Percentiles rank a stretch among this genome's conserved stretches.
phyloP scores from a whole-genome alignment of 2,329 filamentous ascomycete species.

The Pezizomycotina sp. region DNA sequence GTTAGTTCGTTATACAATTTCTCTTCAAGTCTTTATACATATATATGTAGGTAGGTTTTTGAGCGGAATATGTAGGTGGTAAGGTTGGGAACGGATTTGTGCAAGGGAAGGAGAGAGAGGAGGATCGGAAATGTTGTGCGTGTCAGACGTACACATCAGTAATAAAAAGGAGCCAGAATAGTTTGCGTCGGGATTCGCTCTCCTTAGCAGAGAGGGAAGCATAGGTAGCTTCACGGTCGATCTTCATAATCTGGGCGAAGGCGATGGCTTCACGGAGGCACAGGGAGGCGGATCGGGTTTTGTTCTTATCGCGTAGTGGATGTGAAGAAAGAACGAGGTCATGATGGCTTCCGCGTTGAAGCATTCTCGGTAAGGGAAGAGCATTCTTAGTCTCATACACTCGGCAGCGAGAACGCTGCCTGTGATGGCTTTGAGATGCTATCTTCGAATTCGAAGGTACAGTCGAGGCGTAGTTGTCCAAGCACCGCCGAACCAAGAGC shows the following conservation, averaged over 20 bases:
- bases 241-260: slow-evolving; percentile 18
- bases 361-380: slow-evolving; percentile 15
- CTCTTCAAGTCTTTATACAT: too few relatives aligned
- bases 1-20: too few relatives aligned
- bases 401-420: slow-evolving; percentile 16
- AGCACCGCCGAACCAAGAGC: slow-evolving; percentile 13
- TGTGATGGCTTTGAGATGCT: slow-evolving; percentile 14
- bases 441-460: too few relatives aligned
- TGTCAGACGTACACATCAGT: slow-evolving; percentile 8
- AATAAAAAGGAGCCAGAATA: slow-evolving; percentile 16
- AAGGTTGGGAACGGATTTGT: too few relatives aligned
- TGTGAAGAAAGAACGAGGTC: slow-evolving; percentile 14
- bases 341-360: slow-evolving; percentile 11
- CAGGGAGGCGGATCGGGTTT: slow-evolving; percentile 13
- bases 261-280: slow-evolving; percentile 13
- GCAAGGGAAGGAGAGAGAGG: too few relatives aligned
- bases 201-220: slow-evolving; percentile 8
- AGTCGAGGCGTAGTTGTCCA: slow-evolving; percentile 13
- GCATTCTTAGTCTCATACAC: slow-evolving; percentile 7
- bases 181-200: slow-evolving; percentile 9
- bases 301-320: slow-evolving; percentile 15
- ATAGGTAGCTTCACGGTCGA: slow-evolving; percentile 11
- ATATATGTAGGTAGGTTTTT: too few relatives aligned
- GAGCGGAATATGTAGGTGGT: too few relatives aligned
- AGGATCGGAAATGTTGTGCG: too few relatives aligned